Conservation (phyloP, 1,284 basidiomycete species). For the Irpex sp. region DNA sequence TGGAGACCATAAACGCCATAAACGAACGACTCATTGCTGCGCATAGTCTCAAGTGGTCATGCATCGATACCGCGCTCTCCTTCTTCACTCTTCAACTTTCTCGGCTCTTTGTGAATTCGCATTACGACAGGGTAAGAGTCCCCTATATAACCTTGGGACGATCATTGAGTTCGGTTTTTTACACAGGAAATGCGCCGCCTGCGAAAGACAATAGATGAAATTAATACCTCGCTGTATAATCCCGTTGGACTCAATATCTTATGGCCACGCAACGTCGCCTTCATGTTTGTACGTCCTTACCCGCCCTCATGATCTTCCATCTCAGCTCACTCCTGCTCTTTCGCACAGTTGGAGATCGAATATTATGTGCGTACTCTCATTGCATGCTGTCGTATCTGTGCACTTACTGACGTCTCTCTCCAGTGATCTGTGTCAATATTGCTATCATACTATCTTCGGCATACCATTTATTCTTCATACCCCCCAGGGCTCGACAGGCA, state of each 20-base stretch:
- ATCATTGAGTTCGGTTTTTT: neutral
- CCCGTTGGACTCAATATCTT: conserved; percentile 78
- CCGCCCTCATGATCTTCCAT: conserved; percentile 1
- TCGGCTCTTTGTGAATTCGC: conserved; percentile 55
- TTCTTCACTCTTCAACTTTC: conserved; percentile 75
- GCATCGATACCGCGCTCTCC: conserved; percentile 68
- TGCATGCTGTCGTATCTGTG: neutral
- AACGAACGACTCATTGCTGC: conserved; percentile 81
- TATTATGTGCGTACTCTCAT: conserved; percentile 50
- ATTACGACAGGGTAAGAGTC: conserved; percentile 69
- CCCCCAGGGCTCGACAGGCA: neutral
- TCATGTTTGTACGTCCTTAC: conserved; percentile 73
- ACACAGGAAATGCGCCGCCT: conserved; percentile 78
- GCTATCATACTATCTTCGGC: neutral
- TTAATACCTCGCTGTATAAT: conserved; percentile 72
- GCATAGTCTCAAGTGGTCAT: conserved; percentile 61
- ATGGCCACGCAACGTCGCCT: conserved; percentile 77
- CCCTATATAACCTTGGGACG: neutral
- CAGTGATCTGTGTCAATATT: conserved; percentile 9
- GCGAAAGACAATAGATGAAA: conserved; percentile 51
- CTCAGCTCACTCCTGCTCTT: neutral
- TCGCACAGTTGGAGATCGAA: conserved; percentile 67
- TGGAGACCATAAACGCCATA: conserved; percentile 81
- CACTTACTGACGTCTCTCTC: neutral
- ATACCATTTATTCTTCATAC: conserved; percentile 5